Base-by-base conservation (phyloP, 768 basidiomycete species). In the Termitomyces sp. region DNA sequence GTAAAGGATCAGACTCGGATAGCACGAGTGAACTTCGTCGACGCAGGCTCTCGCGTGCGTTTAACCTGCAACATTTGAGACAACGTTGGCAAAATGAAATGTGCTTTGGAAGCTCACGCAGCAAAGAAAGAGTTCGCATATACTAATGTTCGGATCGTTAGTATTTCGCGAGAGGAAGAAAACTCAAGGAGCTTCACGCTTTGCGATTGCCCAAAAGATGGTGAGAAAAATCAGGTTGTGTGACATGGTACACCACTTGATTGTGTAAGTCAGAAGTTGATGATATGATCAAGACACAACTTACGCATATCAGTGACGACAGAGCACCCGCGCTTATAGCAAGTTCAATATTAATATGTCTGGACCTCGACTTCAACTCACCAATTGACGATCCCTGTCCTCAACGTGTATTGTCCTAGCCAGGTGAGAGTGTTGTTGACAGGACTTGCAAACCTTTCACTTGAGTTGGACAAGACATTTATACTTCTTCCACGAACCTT, bases 111-210 rank as follows among this genome's bases (percentile, higher is more conserved):
- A 44, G n/a, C 54, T 46, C 51, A 57, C 51, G 47, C 47, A 15
- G 51, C 60, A n/a, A 57, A 56, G 15, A 60, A 57, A 5, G 60
- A 57, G 29, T 60, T 60, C 10, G 60, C 55, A 41, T 57, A 60
- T 5, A 60, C 60, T 60, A 20, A 31, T 0, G 16, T 16, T 15
- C 5, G 13, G 13, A 12, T 58, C 4, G 28, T 50, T 29, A 54
- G 46, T 8, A n/a, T n/a, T 16, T 22, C 3, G 20, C 26, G 4
- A 41, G 8, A 28, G 16, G 12, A 5, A 22, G 4, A 34, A 3
- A 33, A 4, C 0, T 4, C 4, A 2, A 18, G 31, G 12, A 18
- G 18, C n/a, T 15, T 22, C 16, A 60, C 60, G 37, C 26, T 60
- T 56, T 16, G 55, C 36, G 8, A 60, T 37, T 10, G 55, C 33